Base-by-base conservation (phyloP, 2,329 filamentous ascomycete species). In the Phoma herbarum region DNA sequence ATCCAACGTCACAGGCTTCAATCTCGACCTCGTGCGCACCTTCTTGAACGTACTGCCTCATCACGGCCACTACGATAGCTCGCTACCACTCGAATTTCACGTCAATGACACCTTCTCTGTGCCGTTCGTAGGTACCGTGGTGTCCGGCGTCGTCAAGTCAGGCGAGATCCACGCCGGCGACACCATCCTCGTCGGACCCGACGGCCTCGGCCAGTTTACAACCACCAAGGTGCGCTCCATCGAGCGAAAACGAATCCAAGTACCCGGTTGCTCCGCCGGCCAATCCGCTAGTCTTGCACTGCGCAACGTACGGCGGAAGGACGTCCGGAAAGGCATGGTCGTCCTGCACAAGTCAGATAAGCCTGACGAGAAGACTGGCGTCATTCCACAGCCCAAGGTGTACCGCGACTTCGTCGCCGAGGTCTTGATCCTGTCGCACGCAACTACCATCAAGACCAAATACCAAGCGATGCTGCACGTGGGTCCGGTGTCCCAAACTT, bases 381-480 rank as follows among this genome's bases (percentile, higher is more conserved):
- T 66, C 22, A 51, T 78, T 57, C 68, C 69, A 2, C 73, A 73
- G 62, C 86, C 89, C 0, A 81, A 81, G 60, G 82, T 83, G 5
- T 79, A 82, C 68, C 79, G 81, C 56, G 81, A 84, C 56, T 84
- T 84, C 60, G 76, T 82, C 73, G 69, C 91, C 81, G 64, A 95
- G 88, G 95, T 99, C 1, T 84, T 99, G 22, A 98, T 99, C 66
- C 84, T 99, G 7, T 96, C 91, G 4, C 95, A 99, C 72, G 93
- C 94, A 0, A 99, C 95, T 0, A 99, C 95, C 42, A 99, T 99
- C 77, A 95, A 96, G 78, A 92, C 89, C 0, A 94, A 93, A 70
- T 99, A 99, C 67, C 95, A 99, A 80, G 95, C 95, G 0, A 99
- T 98, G 93, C 84, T 99, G 22, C 95, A 99, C 70, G 93, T 99